Base-by-base conservation (phyloP, 1,284 basidiomycete genomes). In the Ceratobasidium sp. region DNA sequence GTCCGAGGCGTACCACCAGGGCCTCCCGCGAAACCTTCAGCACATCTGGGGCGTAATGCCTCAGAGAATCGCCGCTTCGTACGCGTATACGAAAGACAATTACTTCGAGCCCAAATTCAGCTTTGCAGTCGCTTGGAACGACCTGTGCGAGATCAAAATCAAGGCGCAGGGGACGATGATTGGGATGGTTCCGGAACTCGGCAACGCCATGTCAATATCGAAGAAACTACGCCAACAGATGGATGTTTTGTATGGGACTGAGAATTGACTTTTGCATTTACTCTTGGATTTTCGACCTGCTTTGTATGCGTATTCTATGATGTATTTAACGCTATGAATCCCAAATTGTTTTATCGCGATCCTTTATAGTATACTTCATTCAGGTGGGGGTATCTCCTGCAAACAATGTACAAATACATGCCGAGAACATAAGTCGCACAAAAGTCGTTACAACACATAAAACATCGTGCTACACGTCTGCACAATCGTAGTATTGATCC, bases 101-200 rank as follows among this genome's bases (percentile, higher is more conserved):
- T n/a, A 10, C 26, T 2, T 1, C 1, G 41, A 46, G 39, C 64
- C 64, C 4, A 53, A n/a, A 30, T 70, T 70, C 34, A 59, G 26
- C 18, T 70, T 70, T 45, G 21, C 55, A 26, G 67, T 70, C 41
- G 67, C 67, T 16, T 70, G 67, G 67, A 39, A 55, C 10, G 53
- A 70, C 8, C 55, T 70, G 55, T 70, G 67, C 23, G 55, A 70
- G 30, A 70, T 70, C 67, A 70, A 70, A 45, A 43, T 46, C 2
- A 39, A 57, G 41, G 53, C 50, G 14, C 18, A 43, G 32, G 64
- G 64, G 0, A 21, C 16, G 26, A 30, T 23, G 9, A 23, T 45
- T 12, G 6, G 52, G 18, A 69, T 69, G 52, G 16, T 10, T 3
- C 36, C 64, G 21, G 36, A 43, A 2, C 21, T 69, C 28, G 64